phyloP scores from a whole-genome alignment of 164 flowering plant species.

The Vitis rupestris region DNA sequence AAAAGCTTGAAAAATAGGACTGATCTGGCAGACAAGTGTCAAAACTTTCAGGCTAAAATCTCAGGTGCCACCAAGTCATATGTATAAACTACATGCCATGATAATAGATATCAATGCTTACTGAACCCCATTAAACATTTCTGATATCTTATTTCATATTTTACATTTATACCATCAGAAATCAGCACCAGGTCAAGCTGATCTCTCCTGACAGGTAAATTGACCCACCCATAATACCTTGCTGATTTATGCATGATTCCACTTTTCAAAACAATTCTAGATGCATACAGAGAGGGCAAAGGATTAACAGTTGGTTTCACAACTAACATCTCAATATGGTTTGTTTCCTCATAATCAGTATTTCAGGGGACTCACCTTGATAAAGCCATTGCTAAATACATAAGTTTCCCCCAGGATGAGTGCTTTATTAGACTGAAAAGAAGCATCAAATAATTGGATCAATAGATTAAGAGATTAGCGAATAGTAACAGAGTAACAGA shows the following conservation, averaged over 20 bases:
- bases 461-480: not conserved
- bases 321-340: not conserved
- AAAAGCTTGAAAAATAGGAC: too few species aligned
- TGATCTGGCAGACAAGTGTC: too few species aligned
- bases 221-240: too few species aligned
- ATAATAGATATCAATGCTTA: too few species aligned
- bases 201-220: not conserved
- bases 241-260: not conserved
- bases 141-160: too few species aligned
- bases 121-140: too few species aligned
- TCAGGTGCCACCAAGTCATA: too few species aligned
- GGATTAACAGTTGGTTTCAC: not conserved
- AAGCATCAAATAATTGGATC: slow-evolving; percentile 8
- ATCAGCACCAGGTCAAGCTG: not conserved
- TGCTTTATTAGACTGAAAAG: slow-evolving; percentile 70
- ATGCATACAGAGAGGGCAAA: slow-evolving; percentile 1
- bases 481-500: not conserved
- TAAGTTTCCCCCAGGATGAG: slow-evolving; percentile 71
- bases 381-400: slow-evolving; percentile 62
- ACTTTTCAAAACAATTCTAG: not conserved
- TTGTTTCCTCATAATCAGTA: not conserved
- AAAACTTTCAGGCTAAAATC: too few species aligned
- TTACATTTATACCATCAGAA: too few species aligned
- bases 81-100: too few species aligned
- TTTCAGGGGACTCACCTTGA: slow-evolving; percentile 57